Conservation (phyloP, 2,329 filamentous ascomycete species). For the Arachnomyces sp. region DNA sequence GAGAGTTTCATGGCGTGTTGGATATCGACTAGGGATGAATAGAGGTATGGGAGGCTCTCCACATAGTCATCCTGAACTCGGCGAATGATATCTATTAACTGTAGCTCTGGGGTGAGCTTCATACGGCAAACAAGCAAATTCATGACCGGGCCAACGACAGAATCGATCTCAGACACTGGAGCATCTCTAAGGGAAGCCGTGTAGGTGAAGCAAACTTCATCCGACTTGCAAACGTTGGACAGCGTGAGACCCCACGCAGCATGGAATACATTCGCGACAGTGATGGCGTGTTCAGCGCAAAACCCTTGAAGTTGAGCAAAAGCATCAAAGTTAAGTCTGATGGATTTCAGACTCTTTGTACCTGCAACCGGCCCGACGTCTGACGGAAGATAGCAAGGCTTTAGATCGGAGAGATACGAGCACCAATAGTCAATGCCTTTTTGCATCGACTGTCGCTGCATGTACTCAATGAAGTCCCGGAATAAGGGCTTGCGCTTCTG, state of each 20-base stretch:
- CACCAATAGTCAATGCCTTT: constrained; percentile 30
- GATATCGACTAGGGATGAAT: neutral
- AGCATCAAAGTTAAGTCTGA: constrained; percentile 22
- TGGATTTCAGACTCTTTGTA: constrained; percentile 21
- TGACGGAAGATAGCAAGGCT: constrained; percentile 31
- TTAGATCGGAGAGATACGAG: constrained; percentile 25
- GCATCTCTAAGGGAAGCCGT: constrained; percentile 30
- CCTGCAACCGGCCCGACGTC: constrained; percentile 19
- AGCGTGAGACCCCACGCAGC: constrained; percentile 63
- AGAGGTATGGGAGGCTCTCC: neutral
- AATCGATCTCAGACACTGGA: constrained; percentile 26
- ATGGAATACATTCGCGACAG: constrained; percentile 52
- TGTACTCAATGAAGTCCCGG: constrained; percentile 27
- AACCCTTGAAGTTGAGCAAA: constrained; percentile 25
- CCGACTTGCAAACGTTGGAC: constrained; percentile 26
- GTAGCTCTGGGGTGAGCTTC: neutral
- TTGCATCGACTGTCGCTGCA: constrained; percentile 19
- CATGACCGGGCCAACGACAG: constrained; percentile 26
- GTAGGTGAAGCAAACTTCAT: constrained; percentile 41
- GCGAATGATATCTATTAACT: neutral
- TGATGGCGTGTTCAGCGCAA: constrained; percentile 39
- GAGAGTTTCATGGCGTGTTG: neutral
- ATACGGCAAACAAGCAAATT: constrained; percentile 18
- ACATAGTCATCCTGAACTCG: constrained; percentile 1
- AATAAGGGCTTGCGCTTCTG: constrained; percentile 27